A percentile compares a stretch with the other conserved stretches of the same genome.
These are phyloP conservation scores for Quercus suber DNA, from an alignment of 306 rosid genomes.

Conservation along the genomic window DNA sequence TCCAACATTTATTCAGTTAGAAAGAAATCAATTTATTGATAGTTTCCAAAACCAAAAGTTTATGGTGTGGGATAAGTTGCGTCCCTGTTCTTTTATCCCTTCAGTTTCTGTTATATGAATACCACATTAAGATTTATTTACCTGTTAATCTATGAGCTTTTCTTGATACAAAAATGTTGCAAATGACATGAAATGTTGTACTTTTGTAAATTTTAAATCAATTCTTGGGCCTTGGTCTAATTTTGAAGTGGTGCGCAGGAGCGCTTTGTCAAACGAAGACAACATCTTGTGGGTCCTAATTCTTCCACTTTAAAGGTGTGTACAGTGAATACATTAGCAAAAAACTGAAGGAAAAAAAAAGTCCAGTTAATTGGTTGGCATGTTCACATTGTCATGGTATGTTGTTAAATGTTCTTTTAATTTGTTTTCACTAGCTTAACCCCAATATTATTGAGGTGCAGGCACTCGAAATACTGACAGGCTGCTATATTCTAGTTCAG, in stretches of 20 bases:
- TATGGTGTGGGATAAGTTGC: too few species aligned
- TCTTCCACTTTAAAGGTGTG: constrained; percentile 83
- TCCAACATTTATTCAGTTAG: background rate
- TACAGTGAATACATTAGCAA: background rate
- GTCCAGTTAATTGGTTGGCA: background rate
- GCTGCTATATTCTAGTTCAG: constrained; percentile 93
- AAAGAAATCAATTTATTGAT: background rate
- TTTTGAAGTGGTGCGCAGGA: constrained; percentile 50
- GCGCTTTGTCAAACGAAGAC: constrained; percentile 80
- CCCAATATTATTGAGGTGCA: constrained; percentile 24
- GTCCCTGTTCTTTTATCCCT: background rate
- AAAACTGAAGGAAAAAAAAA: background rate
- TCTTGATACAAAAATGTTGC: background rate
- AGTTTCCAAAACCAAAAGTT: too few species aligned
- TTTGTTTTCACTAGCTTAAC: constrained; percentile 1
- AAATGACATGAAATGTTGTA: background rate
- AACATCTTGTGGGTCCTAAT: constrained; percentile 87
- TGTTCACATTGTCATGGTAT: background rate
- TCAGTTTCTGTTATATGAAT: background rate
- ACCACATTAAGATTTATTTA: background rate
- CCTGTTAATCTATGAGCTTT: background rate
- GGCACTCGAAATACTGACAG: constrained; percentile 64
- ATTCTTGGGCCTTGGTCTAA: background rate
- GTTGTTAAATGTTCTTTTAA: background rate
- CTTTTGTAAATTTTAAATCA: background rate